Evolutionary conservation across 129 eudicot genomes (phyloP).

Genomic region (Kitagawia praeruptora): DNA sequence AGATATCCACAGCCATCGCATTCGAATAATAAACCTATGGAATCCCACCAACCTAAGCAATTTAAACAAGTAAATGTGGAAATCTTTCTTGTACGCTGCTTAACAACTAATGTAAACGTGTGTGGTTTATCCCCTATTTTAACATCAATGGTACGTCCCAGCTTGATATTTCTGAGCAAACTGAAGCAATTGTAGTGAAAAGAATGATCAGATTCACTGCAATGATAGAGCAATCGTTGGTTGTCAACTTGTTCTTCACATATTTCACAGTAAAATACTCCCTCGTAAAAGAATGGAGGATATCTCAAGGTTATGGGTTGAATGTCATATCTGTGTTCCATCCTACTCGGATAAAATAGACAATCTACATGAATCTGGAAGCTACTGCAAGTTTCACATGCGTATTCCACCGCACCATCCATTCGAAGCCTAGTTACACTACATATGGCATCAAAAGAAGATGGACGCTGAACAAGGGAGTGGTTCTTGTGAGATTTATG

Average conservation of each 20-base stretch:
- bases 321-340: background rate
- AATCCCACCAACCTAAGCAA: no score
- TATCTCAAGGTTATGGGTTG: background rate
- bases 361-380: background rate
- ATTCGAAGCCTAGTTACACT: background rate
- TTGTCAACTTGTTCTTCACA: background rate
- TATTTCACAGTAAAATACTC: background rate
- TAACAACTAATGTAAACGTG: background rate
- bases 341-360: background rate
- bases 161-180: background rate
- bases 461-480: background rate
- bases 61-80: no score
- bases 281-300: background rate
- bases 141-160: background rate
- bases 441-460: background rate
- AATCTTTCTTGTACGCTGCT: no score
- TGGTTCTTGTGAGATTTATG: conserved; percentile 15
- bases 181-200: background rate
- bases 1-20: no score
- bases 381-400: background rate
- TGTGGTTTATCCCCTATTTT: background rate
- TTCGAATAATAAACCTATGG: no score
- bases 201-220: background rate
- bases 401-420: background rate
- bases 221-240: background rate